Conservation (phyloP, 2,329 filamentous ascomycete genomes). For the Salinomyces thailandicus region DNA sequence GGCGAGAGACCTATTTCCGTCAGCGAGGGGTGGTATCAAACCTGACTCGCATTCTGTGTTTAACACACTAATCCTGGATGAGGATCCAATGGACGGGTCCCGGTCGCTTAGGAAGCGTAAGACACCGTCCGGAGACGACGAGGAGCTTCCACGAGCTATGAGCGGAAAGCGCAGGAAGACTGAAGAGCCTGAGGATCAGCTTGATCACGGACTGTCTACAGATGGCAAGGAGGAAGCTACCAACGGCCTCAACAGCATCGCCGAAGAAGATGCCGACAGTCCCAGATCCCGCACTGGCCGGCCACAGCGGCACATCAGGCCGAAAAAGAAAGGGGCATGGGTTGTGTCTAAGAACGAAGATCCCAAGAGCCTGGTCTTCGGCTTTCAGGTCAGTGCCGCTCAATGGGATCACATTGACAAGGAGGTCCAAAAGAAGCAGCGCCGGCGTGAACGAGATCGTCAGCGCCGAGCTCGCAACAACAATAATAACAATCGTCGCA, state of each 20-base stretch:
- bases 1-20: constrained; percentile 57
- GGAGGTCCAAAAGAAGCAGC: constrained; percentile 44
- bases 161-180: constrained; percentile 34
- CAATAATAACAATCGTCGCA: constrained; percentile 41
- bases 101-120: constrained; percentile 71
- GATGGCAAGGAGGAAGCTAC: constrained; percentile 5
- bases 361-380: constrained; percentile 44
- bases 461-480: constrained; percentile 31
- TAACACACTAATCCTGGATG: constrained; percentile 59
- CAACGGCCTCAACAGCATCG: constrained; percentile 12
- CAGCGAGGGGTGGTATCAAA: constrained; percentile 52
- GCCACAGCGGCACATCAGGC: constrained; percentile 49
- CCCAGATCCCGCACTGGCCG: constrained; percentile 24
- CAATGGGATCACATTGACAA: constrained; percentile 27
- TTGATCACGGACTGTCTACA: not conserved
- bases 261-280: constrained; percentile 15
- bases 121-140: constrained; percentile 55
- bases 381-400: constrained; percentile 27
- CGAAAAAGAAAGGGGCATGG: constrained; percentile 26
- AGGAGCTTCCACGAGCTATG: constrained; percentile 24
- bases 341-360: constrained; percentile 23
- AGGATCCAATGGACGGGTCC: constrained; percentile 64
- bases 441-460: constrained; percentile 36
- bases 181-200: constrained; percentile 17
- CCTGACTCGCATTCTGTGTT: constrained; percentile 69